Base-by-base conservation (phyloP, 2,329 filamentous ascomycete genomes). In the Chaetoscypha palmicola region DNA sequence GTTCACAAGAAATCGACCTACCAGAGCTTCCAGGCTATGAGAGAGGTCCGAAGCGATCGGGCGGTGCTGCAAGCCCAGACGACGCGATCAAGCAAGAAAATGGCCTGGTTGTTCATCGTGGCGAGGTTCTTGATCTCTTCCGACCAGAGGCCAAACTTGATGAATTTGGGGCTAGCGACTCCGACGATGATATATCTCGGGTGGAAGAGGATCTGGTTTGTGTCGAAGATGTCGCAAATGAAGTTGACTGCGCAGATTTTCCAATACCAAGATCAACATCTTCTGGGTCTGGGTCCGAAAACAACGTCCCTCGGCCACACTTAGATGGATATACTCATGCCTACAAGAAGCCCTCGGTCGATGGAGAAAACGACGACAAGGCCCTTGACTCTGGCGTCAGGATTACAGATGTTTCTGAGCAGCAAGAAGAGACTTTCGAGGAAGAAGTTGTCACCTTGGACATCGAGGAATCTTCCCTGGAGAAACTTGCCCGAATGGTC, bases 51-150 rank as follows among this genome's bases (percentile, higher is more conserved):
- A 32, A 11, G 35, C 36, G 41, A 11, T n/a, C n/a, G n/a, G 41
- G 22, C 19, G 22, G 30, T 10, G 3, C 23, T n/a, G 39, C 16
- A 3, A 28, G 48, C n/a, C 21, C 47, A 2, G 56, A 61, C 2
- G 56, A 62, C 36, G 55, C 47, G n/a, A 52, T 62, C 31, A 43
- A 50, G 21, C 54, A 53, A 31, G 54, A 57, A 19, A 52, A 61
- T 39, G 59, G 59, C 33, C 41, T 53, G 5, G 41, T 58, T 34
- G 44, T 61, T 36, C 61, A 62, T 41, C 55, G 60, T 20, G 61
- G 60, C 17, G 60, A 63, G 45, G 47, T 56, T 20, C 54, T 63
- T 19, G 57, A 61, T 37, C 33, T 63, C 2, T 63, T 63, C 43
- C 39, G 50, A 7, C 46, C 51, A 12, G 53, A 48, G 23, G 16